Percentiles rank a stretch among this genome's conserved stretches.
Conservation (phyloP, 1,284 basidiomycete genomes). For the Pseudozyma sp. region DNA sequence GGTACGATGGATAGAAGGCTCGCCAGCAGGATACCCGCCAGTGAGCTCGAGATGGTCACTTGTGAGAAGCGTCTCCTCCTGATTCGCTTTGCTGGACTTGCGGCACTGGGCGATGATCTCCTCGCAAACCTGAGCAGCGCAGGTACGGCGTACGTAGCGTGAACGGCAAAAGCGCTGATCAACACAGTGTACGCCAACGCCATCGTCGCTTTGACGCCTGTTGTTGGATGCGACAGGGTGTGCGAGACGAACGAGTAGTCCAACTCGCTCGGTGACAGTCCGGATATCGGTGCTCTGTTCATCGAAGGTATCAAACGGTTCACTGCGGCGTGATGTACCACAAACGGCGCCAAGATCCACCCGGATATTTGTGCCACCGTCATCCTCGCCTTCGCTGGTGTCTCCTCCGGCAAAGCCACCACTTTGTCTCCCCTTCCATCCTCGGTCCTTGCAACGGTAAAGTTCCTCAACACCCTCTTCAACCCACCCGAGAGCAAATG, state of each 20-base stretch:
- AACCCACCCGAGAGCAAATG: constrained; percentile 43
- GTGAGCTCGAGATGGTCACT: neutral
- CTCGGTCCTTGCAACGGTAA: constrained; percentile 7
- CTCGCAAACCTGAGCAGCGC: constrained; percentile 10
- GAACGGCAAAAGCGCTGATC: constrained; percentile 35
- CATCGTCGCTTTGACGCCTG: constrained; percentile 7
- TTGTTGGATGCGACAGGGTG: constrained; percentile 23
- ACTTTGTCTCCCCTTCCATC: neutral
- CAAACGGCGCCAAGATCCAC: constrained; percentile 43
- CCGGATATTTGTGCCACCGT: constrained; percentile 31
- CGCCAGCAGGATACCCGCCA: constrained; percentile 17
- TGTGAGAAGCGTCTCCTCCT: constrained; percentile 3
- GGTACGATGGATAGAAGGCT: constrained; percentile 32
- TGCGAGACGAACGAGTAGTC: constrained; percentile 60
- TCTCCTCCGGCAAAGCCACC: neutral
- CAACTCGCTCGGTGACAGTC: constrained; percentile 56
- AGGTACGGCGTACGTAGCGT: constrained; percentile 22
- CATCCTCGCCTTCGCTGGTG: neutral
- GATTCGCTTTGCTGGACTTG: neutral
- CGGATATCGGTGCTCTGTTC: constrained; percentile 25
- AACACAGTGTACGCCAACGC: constrained; percentile 23
- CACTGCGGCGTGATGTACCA: constrained; percentile 44
- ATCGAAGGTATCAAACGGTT: constrained; percentile 55
- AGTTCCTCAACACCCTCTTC: constrained; percentile 28
- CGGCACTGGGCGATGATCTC: neutral